Evolutionary conservation across 2,329 filamentous ascomycete species (phyloP), one percentile per base, ranked within the genome.

Genomic region (Colletotrichum gloeosporioides): DNA sequence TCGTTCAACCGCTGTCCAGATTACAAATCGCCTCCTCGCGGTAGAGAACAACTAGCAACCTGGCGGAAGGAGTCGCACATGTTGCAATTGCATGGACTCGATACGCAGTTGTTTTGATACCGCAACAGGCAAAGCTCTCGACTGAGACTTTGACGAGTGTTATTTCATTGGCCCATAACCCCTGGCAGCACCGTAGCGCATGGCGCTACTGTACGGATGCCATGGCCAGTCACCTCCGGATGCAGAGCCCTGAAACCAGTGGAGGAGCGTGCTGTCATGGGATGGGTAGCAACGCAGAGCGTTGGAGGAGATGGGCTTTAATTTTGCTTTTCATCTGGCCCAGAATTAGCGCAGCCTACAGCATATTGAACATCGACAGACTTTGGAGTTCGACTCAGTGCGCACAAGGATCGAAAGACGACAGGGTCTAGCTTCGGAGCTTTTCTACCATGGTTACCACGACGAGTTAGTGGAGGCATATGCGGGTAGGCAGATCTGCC

Each of bases 161-260:
- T 59, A 36, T 62, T n/a, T 67, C 25, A 74, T 71, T 77, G 74
- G 71, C 13, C 25, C 22, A 39, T 15, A 32, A 59, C 49, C 44
- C 63, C 57, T 27, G 22, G 36, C 32, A 59, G 36, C 16, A 31
- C 36, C 49, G 44, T 29, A 63, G 31, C 69, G 59, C 75, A 77
- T 67, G 66, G 65, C 59, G 61, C 71, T 75, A 67, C 75, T 71
- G 61, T 71, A 49, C 75, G 61, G 67, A 57, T 62, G 61, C 34
- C 71, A 67, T 67, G 49, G 36, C 71, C 31, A 71, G 53, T 75
- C 27, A 70, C 63, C 69, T 72, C 75, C 75, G 69, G 59, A 72
- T 78, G 68, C 75, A 73, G 75, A 75, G 67, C 61, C 49, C 72
- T 78, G 75, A 73, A 77, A 76, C 72, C 57, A 75, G 73, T 70